A percentile compares a stretch with the other conserved stretches of the same genome.
Conservation (phyloP, 164 flowering plant species). For the Dillenia turbinata region DNA sequence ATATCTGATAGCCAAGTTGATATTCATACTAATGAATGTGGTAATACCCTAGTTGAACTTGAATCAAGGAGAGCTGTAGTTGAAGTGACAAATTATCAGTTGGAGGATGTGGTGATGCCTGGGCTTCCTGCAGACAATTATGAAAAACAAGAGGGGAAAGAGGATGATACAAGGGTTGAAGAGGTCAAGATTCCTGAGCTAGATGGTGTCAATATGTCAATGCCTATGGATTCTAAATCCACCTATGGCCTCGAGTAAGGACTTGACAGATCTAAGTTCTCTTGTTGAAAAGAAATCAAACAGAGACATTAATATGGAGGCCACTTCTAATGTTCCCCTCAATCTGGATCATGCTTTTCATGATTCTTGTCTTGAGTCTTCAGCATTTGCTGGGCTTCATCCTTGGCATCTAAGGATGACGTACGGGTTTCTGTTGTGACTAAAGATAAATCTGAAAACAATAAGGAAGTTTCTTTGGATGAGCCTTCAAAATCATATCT, state of each 20-base stretch:
- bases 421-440: neutral
- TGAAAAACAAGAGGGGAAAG: constrained; percentile 8
- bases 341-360: constrained; percentile 5
- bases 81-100: constrained; percentile 13
- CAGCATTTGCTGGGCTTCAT: constrained; percentile 3
- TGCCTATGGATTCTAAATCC: neutral
- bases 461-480: neutral
- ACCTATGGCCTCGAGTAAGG: constrained; percentile 8
- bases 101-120: constrained; percentile 7
- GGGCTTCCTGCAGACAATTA: constrained; percentile 5
- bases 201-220: neutral
- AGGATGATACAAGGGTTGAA: constrained; percentile 4
- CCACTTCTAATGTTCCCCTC: constrained; percentile 9
- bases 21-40: constrained; percentile 16
- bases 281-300: constrained; percentile 6
- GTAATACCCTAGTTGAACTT: constrained; percentile 6
- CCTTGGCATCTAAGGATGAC: constrained; percentile 6
- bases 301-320: neutral
- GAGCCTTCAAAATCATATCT: constrained; percentile 10
- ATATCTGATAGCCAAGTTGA: constrained; percentile 18
- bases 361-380: constrained; percentile 7
- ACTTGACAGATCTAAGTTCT: constrained; percentile 6
- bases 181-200: constrained; percentile 7
- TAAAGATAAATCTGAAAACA: constrained; percentile 1
- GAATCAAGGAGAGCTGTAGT: neutral